phyloP scores from a whole-genome alignment of 306 rosid genomes.

The Pyrus betulifolia region DNA sequence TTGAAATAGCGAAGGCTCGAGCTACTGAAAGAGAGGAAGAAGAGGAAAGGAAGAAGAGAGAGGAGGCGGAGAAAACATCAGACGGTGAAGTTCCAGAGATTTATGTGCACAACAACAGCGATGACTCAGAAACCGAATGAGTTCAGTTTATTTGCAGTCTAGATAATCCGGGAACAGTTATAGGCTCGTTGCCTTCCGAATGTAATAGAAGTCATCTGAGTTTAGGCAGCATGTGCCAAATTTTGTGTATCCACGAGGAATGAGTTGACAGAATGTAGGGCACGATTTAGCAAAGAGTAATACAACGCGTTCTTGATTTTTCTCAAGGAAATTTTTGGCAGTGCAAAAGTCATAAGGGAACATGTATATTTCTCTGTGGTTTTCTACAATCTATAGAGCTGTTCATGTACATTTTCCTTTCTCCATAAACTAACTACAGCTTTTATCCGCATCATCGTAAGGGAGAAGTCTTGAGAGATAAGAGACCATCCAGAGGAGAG shows the following conservation, averaged over 20 bases:
- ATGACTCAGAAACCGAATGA: constrained; percentile 29
- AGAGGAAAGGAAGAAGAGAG: constrained; percentile 34
- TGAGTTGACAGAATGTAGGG: background rate
- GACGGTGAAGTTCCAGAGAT: constrained; percentile 24
- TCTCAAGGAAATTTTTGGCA: too few relatives aligned
- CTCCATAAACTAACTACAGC: background rate
- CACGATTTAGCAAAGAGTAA: background rate
- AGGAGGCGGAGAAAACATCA: constrained; percentile 20
- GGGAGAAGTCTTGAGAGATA: constrained; percentile 48
- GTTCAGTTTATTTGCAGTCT: background rate
- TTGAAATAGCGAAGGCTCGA: constrained; percentile 62
- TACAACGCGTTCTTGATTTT: too few relatives aligned
- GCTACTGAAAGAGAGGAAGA: constrained; percentile 42
- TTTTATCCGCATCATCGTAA: constrained; percentile 37
- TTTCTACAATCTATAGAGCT: background rate
- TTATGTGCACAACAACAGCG: constrained; percentile 31
- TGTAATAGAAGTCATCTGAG: constrained; percentile 4
- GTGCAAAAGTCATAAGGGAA: background rate
- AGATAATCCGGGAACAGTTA: background rate
- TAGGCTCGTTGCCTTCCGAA: background rate
- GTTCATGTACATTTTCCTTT: background rate
- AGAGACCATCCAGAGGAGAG: constrained; percentile 39
- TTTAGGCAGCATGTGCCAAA: background rate
- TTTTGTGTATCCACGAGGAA: background rate
- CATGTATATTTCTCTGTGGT: background rate